Conservation (phyloP, 2,329 filamentous ascomycete species). For the Fusarium bulbicola region DNA sequence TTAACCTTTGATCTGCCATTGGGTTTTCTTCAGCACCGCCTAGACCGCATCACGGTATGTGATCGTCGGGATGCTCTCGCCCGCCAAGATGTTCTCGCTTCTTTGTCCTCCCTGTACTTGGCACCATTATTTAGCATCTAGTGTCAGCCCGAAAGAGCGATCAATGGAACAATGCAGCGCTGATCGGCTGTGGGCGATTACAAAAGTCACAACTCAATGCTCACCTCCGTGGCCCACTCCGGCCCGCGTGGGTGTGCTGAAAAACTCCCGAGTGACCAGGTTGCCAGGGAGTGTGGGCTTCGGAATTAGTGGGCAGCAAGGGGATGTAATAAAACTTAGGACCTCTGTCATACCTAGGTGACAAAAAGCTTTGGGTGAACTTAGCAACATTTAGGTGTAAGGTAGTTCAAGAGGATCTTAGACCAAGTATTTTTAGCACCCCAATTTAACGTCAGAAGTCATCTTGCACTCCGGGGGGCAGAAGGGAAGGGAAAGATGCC, state of each 20-base stretch:
- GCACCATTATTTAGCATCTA: not conserved
- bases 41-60: not conserved
- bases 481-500: conserved; percentile 18
- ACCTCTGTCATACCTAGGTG: no score
- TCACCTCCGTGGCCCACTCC: conserved; percentile 21
- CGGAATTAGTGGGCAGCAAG: not conserved
- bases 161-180: conserved; percentile 6
- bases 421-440: no score
- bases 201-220: conserved; percentile 7
- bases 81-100: not conserved
- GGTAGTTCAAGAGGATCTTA: no score
- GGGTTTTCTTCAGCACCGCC: not conserved
- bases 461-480: not conserved
- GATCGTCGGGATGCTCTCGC: not conserved
- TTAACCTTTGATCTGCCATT: conserved; percentile 7
- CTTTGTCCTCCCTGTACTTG: not conserved
- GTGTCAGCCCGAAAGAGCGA: not conserved
- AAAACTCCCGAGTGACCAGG: conserved; percentile 35
- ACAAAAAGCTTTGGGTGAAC: no score
- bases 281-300: conserved; percentile 13
- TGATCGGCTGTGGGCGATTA: not conserved
- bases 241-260: conserved; percentile 28
- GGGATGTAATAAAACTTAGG: no score
- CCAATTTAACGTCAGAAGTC: no score
- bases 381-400: no score